These are phyloP conservation scores for Nepenthes alata DNA, from an alignment of 179 eudicot genomes.

Conservation along the genomic window DNA sequence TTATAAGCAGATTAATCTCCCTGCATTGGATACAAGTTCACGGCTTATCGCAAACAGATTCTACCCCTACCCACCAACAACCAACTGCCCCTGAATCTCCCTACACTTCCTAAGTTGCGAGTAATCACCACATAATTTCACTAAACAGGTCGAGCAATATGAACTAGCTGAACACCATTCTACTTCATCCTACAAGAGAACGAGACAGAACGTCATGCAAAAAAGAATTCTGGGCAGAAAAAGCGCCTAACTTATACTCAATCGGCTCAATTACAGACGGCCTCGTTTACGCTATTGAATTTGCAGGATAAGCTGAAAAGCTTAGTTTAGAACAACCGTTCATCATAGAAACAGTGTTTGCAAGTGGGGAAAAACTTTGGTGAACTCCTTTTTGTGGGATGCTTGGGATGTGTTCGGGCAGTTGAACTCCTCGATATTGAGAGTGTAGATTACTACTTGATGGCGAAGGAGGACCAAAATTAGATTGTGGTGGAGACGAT, in stretches of 20 bases:
- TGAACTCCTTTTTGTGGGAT: slow-evolving; percentile 44
- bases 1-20: slow-evolving; percentile 39
- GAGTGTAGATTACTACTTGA: slow-evolving; percentile 1
- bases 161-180: slow-evolving; percentile 28
- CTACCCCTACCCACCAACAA: slow-evolving; percentile 24
- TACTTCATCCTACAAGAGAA: slow-evolving; percentile 34
- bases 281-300: slow-evolving; percentile 34
- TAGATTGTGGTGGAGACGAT: too few relatives aligned
- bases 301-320: slow-evolving; percentile 48
- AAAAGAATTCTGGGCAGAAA: slow-evolving; percentile 25
- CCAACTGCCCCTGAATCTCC: slow-evolving; percentile 43
- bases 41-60: slow-evolving; percentile 45
- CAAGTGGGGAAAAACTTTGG: slow-evolving; percentile 43
- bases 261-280: slow-evolving; percentile 40
- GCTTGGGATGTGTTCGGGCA: slow-evolving; percentile 31
- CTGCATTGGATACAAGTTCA: slow-evolving; percentile 66
- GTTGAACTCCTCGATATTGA: slow-evolving; percentile 18
- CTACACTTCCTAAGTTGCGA: slow-evolving; percentile 32
- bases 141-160: slow-evolving; percentile 40
- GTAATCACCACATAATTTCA: slow-evolving; percentile 46
- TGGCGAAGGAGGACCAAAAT: not conserved
- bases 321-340: slow-evolving; percentile 51
- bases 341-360: slow-evolving; percentile 37
- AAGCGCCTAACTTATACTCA: slow-evolving; percentile 28
- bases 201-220: slow-evolving; percentile 18